phyloP scores from a whole-genome alignment of 192 early-diverging fungal genomes.

The Coemansia sp. region DNA sequence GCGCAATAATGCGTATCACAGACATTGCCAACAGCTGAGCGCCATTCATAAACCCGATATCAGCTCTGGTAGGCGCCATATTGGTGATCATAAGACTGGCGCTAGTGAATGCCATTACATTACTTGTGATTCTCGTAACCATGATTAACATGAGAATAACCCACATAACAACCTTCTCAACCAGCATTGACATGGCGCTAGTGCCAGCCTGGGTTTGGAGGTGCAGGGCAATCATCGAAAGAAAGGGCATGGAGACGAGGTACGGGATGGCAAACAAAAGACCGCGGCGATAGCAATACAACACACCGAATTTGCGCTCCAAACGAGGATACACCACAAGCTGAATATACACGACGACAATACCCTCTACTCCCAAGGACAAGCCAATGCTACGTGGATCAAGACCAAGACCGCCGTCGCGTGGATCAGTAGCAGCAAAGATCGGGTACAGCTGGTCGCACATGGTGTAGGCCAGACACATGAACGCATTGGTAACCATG shows the following conservation, averaged over 20 bases:
- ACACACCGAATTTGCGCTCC: slow-evolving; percentile 47
- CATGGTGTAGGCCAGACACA: slow-evolving; percentile 34
- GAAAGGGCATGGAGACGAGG: slow-evolving; percentile 13
- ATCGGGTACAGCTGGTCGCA: slow-evolving; percentile 45
- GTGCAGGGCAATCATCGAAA: slow-evolving; percentile 8
- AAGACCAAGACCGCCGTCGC: slow-evolving; percentile 60
- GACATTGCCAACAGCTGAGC: slow-evolving; percentile 37
- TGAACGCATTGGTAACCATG: slow-evolving; percentile 22
- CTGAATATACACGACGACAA: slow-evolving; percentile 57
- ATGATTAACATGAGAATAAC: slow-evolving; percentile 19
- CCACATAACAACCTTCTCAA: slow-evolving; percentile 31
- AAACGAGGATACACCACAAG: slow-evolving; percentile 54
- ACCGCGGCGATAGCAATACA: slow-evolving; percentile 44
- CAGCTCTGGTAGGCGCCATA: slow-evolving; percentile 31
- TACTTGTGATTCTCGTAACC: slow-evolving; percentile 16
- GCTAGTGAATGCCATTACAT: slow-evolving; percentile 34
- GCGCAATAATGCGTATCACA: slow-evolving; percentile 22
- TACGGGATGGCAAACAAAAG: slow-evolving; percentile 18
- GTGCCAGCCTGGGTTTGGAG: background rate
- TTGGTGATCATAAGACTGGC: slow-evolving; percentile 40
- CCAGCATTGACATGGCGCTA: background rate
- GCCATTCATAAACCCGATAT: slow-evolving; percentile 43
- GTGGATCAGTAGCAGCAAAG: slow-evolving; percentile 40
- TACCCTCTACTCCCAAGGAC: slow-evolving; percentile 44
- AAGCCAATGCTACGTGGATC: slow-evolving; percentile 54